Base-by-base conservation (phyloP, 2,329 filamentous ascomycete species). In the Onygenales sp. region DNA sequence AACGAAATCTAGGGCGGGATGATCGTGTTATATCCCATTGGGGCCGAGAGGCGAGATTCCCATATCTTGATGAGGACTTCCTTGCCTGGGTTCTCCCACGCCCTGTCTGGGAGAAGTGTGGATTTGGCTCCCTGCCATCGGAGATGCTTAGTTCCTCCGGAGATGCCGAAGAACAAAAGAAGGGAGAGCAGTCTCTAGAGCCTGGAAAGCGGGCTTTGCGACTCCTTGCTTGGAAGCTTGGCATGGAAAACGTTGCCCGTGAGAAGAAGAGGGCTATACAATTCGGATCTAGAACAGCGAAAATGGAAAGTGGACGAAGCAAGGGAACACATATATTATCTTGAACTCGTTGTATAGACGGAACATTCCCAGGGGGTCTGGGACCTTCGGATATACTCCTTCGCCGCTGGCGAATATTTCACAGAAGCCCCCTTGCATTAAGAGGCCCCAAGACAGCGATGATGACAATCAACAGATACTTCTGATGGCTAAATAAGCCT, bases 231-330 rank as follows among this genome's bases (percentile, higher is more conserved):
- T 80, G 83, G 67, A 78, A 82, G 33, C 70, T 96, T 37, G 87
- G 85, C 2, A 84, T 97, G 80, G 67, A 67, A 2, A 72, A 70
- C 5, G 87, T 90, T 1, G 85, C 92, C 4, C 73, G 73, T n/a
- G 91, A 97, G 70, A 95, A 93, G 77, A 98, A 98, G 72, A 79
- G 91, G 64, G 92, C 92, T 14, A 90, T 91, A 54, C 88, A 93
- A 69, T 93, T 93, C 63, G 88, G 88, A 11, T 83, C 88, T 2
- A 77, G 87, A 59, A 91, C 87, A 3, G 88, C 88, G 11, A 93
- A 91, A 73, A 91, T 92, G 83, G 84, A 89, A 64, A 70, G 63
- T 46, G 71, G 75, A 39, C 81, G 75, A 62, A 79, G 79, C 10
- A 89, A 86, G 62, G 87, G 87, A 0, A 89, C 87, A 3, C 79